phyloP scores from a whole-genome alignment of 352 stramenopile species.

The Pythium aphanidermatum region DNA sequence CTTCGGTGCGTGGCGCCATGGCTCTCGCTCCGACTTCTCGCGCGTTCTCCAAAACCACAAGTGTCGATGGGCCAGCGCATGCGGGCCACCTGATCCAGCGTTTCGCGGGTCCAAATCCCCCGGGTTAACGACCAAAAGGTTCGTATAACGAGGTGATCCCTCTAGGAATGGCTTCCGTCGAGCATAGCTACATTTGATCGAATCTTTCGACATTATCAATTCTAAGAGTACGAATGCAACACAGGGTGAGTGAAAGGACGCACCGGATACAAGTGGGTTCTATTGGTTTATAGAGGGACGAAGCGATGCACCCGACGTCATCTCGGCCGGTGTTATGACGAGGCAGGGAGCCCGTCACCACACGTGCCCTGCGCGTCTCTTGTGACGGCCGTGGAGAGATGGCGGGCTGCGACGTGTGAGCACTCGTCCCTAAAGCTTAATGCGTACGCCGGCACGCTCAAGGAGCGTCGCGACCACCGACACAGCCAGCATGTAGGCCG shows the following conservation, averaged over 20 bases:
- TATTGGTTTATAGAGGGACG: constrained; percentile 2
- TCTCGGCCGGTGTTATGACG: constrained; percentile 8
- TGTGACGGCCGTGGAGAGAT: too few relatives aligned
- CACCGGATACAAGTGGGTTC: too few relatives aligned
- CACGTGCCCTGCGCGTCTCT: constrained; percentile 17
- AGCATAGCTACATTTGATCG: constrained; percentile 10
- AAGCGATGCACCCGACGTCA: constrained; percentile 10
- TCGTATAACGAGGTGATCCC: constrained; percentile 15
- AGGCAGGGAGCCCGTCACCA: constrained; percentile 10
- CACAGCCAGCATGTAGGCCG: constrained; percentile 60
- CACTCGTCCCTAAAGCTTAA: constrained; percentile 61
- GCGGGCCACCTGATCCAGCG: too few relatives aligned
- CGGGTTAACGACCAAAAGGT: constrained; percentile 4
- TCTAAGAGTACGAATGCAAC: too few relatives aligned
- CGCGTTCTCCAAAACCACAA: too few relatives aligned
- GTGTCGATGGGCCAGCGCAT: background rate
- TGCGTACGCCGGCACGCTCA: constrained; percentile 44
- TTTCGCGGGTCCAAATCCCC: constrained; percentile 5
- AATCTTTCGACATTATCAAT: constrained; percentile 1
- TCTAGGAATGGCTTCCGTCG: background rate
- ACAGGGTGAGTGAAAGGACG: too few relatives aligned
- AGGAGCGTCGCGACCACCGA: constrained; percentile 49
- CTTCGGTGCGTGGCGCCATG: constrained; percentile 21
- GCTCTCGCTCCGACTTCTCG: background rate
- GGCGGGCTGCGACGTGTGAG: too few relatives aligned